Conservation (phyloP, 306 rosid species). For the Prunus mira region DNA sequence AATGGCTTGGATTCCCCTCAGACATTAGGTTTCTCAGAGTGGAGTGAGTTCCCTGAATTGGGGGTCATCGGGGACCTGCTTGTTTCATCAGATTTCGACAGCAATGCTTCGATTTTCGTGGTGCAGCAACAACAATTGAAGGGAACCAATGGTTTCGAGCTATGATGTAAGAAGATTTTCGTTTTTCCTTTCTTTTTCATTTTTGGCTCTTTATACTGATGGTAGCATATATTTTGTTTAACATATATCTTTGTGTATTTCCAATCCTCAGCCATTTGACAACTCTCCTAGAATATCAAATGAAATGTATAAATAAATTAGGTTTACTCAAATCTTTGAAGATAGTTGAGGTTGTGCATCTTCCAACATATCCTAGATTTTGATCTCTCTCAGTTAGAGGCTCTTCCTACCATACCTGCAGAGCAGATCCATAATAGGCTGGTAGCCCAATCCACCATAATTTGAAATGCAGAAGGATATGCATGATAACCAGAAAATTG, state of each 20-base stretch:
- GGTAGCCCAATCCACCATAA: too few species aligned
- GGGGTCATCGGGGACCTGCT: constrained; percentile 64
- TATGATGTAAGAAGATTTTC: neutral
- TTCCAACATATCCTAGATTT: too few species aligned
- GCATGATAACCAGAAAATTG: too few species aligned
- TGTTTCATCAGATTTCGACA: constrained; percentile 44
- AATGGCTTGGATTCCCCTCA: constrained; percentile 33
- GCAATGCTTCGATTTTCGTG: constrained; percentile 48
- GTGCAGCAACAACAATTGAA: constrained; percentile 49
- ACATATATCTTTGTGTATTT: neutral
- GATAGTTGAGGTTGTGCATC: too few species aligned
- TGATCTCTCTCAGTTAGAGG: too few species aligned
- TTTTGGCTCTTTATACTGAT: neutral
- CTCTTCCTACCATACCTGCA: too few species aligned
- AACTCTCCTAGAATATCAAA: neutral
- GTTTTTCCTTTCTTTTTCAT: neutral
- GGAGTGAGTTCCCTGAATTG: constrained; percentile 73
- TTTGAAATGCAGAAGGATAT: too few species aligned
- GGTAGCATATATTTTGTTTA: neutral
- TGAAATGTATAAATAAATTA: too few species aligned
- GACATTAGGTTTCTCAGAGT: constrained; percentile 49
- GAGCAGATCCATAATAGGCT: too few species aligned
- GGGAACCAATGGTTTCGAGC: neutral
- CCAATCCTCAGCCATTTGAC: neutral
- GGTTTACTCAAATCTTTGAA: too few species aligned